Conservation (phyloP, 306 rosid genomes). For the Vigna nakashimae region DNA sequence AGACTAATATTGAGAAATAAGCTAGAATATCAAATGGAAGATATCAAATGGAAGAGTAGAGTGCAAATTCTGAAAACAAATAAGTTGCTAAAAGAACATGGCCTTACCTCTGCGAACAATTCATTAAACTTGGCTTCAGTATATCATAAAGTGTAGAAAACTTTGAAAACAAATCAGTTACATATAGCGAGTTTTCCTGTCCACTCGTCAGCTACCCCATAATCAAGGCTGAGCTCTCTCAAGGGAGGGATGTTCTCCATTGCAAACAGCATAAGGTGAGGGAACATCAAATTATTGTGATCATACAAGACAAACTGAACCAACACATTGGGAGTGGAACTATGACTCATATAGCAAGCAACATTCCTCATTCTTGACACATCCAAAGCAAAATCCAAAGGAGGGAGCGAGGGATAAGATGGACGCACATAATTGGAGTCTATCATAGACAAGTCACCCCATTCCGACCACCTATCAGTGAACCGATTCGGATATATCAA, state of each 20-base stretch:
- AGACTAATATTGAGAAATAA: constrained; percentile 27
- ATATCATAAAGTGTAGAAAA: constrained; percentile 41
- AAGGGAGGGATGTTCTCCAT: constrained; percentile 97
- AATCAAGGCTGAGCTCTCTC: constrained; percentile 98
- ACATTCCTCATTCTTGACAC: constrained; percentile 95
- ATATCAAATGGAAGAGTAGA: not conserved
- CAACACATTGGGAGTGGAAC: constrained; percentile 79
- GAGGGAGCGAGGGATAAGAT: constrained; percentile 79
- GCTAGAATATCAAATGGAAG: not conserved
- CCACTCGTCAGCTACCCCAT: constrained; percentile 85
- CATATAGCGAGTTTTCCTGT: constrained; percentile 77
- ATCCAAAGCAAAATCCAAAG: constrained; percentile 90
- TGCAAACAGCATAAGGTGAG: constrained; percentile 93
- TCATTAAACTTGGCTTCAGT: constrained; percentile 54
- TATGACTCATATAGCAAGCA: constrained; percentile 95
- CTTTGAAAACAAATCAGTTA: constrained; percentile 59
- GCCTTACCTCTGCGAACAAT: constrained; percentile 55
- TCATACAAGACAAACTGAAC: constrained; percentile 89
- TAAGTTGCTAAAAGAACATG: constrained; percentile 23
- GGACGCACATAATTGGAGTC: constrained; percentile 68
- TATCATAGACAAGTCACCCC: constrained; percentile 90
- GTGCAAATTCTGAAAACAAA: constrained; percentile 2
- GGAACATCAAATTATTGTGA: constrained; percentile 90
- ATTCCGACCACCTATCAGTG: constrained; percentile 83
- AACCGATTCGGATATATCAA: constrained; percentile 76